Conservation (phyloP, 1,139 yeast genomes). For the Candida freyschussii region DNA sequence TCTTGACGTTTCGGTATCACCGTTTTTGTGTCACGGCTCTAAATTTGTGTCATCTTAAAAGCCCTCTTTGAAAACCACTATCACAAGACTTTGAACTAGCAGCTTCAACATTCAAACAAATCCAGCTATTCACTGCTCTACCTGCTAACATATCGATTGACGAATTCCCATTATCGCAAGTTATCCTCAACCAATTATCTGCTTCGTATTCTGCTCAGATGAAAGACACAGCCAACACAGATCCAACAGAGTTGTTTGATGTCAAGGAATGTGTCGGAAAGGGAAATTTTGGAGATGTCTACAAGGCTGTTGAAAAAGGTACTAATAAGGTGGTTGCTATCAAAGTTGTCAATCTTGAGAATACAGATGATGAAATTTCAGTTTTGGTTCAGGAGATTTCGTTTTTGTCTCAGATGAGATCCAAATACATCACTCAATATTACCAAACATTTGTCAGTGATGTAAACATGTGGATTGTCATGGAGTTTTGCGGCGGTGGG, state of each 20-base stretch:
- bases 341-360: constrained; percentile 73
- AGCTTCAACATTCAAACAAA: too few relatives aligned
- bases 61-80: too few relatives aligned
- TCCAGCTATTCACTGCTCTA: too few relatives aligned
- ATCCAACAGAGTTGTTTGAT: constrained; percentile 33
- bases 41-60: too few relatives aligned
- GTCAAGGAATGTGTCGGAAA: constrained; percentile 64
- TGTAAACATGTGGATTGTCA: constrained; percentile 75
- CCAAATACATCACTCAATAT: constrained; percentile 63
- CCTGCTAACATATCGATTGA: background rate
- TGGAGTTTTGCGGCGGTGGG: constrained; percentile 94
- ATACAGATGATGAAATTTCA: constrained; percentile 66
- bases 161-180: too few relatives aligned
- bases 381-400: constrained; percentile 70
- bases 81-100: too few relatives aligned
- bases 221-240: constrained; percentile 4
- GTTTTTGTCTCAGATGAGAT: constrained; percentile 58
- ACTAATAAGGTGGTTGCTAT: constrained; percentile 57
- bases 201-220: too few relatives aligned
- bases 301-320: constrained; percentile 44
- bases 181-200: too few relatives aligned
- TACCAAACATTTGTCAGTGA: constrained; percentile 58
- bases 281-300: constrained; percentile 88
- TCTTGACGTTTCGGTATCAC: too few relatives aligned
- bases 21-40: too few relatives aligned